A percentile compares a stretch with the other conserved stretches of the same genome.
phyloP scores from a whole-genome alignment of 164 flowering plant genomes.

The Berberis vulgaris region DNA sequence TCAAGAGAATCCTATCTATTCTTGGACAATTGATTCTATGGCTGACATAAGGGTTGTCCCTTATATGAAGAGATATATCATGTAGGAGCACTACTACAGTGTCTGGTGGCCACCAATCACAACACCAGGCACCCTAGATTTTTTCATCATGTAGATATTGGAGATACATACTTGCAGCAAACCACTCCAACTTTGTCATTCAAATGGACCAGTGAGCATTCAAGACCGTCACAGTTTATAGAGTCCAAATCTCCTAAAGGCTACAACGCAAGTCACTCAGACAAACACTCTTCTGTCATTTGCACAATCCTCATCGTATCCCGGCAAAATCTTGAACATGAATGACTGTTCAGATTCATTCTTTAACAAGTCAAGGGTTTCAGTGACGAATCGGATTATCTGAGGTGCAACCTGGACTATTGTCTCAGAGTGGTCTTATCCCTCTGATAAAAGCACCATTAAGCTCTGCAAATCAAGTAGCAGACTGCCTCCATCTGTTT shows the following conservation, averaged over 20 bases:
- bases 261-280: constrained; percentile 12
- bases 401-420: constrained; percentile 8
- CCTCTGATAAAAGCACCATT: constrained; percentile 10
- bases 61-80: too few relatives aligned
- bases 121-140: too few relatives aligned
- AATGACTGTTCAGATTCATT: constrained; percentile 10
- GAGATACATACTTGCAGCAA: constrained; percentile 17
- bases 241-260: constrained; percentile 20
- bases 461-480: constrained; percentile 14
- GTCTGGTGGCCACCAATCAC: too few relatives aligned
- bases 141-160: constrained; percentile 36
- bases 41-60: too few relatives aligned
- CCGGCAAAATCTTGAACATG: constrained; percentile 9
- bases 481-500: constrained; percentile 10
- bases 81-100: too few relatives aligned
- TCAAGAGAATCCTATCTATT: too few relatives aligned
- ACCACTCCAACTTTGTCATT: constrained; percentile 22
- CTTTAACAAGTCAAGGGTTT: constrained; percentile 17
- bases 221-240: constrained; percentile 16
- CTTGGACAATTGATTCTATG: too few relatives aligned
- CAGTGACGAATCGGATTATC: constrained; percentile 11
- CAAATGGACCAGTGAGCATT: constrained; percentile 23
- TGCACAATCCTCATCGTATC: constrained; percentile 13
- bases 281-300: constrained; percentile 6
- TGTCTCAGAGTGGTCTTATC: constrained; percentile 12